phyloP scores from a whole-genome alignment of 1,284 basidiomycete genomes.

The Fistulinella staudtii region DNA sequence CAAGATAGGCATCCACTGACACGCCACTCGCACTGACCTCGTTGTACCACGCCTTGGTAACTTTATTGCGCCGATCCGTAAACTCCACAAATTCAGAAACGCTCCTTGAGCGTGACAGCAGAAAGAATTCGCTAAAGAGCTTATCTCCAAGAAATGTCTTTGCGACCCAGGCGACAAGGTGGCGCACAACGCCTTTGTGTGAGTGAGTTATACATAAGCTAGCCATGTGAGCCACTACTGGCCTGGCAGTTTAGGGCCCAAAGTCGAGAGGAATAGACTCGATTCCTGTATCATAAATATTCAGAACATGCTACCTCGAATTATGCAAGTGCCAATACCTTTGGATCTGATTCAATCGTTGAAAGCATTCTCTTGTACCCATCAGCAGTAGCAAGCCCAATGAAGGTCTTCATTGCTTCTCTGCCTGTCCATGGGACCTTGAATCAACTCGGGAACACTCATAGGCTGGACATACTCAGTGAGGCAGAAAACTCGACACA shows the following conservation, averaged over 20 bases:
- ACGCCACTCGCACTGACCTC: slow-evolving; percentile 38
- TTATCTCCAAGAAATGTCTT: slow-evolving; percentile 52
- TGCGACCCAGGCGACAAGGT: slow-evolving; percentile 45
- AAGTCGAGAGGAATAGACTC: slow-evolving; percentile 53
- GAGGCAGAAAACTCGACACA: slow-evolving; percentile 63
- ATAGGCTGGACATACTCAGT: slow-evolving; percentile 36
- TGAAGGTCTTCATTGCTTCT: slow-evolving; percentile 60
- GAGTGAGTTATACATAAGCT: neutral
- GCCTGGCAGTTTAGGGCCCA: slow-evolving; percentile 63
- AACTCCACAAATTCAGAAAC: slow-evolving; percentile 54
- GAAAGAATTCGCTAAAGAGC: slow-evolving; percentile 47
- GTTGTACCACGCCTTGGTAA: slow-evolving; percentile 50
- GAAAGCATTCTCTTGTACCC: slow-evolving; percentile 70
- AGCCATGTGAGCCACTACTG: slow-evolving; percentile 4
- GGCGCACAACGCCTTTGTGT: slow-evolving; percentile 47
- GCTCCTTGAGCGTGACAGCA: slow-evolving; percentile 46
- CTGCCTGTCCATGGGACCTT: slow-evolving; percentile 35
- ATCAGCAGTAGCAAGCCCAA: slow-evolving; percentile 69
- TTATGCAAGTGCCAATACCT: slow-evolving; percentile 35
- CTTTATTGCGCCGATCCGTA: slow-evolving; percentile 50
- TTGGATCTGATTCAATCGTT: slow-evolving; percentile 66
- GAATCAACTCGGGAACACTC: neutral
- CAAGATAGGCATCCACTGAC: neutral
- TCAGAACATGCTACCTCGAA: neutral
- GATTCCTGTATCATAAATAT: slow-evolving; percentile 44